These are phyloP conservation scores for Aspergillus tubingensis DNA, from an alignment of 2,329 filamentous ascomycete species.

Conservation along the genomic window DNA sequence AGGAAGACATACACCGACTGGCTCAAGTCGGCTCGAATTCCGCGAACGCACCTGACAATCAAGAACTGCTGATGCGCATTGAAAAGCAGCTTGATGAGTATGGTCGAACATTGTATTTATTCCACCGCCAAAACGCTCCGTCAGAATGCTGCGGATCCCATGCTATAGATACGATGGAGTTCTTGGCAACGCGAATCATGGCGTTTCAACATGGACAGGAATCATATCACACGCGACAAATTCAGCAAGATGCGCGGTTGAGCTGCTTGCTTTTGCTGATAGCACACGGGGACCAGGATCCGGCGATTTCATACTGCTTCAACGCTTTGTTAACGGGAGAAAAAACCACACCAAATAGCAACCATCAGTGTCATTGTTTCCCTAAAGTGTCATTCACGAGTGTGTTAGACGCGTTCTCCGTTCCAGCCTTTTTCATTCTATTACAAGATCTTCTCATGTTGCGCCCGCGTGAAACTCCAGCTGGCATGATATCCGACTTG, in stretches of 20 bases:
- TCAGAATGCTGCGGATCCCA: not conserved
- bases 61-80: not conserved
- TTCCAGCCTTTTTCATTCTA: conserved; percentile 4
- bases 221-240: not conserved
- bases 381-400: not conserved
- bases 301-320: not conserved
- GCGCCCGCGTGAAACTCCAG: not conserved
- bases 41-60: not conserved
- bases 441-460: not conserved
- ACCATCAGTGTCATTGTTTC: too few species aligned
- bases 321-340: not conserved
- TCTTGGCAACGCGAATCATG: conserved; percentile 1
- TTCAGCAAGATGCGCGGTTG: not conserved
- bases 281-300: conserved; percentile 1
- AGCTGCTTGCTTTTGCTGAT: conserved; percentile 9
- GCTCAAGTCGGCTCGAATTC: not conserved
- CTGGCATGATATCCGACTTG: not conserved
- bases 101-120: not conserved
- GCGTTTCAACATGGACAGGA: not conserved
- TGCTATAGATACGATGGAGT: not conserved
- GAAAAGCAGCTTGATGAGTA: conserved; percentile 6
- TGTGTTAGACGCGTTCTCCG: not conserved
- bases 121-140: not conserved
- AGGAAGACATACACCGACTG: conserved; percentile 4
- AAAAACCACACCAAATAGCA: not conserved